Base-by-base conservation (phyloP, 306 rosid genomes). In the Dalbergia oliveri region DNA sequence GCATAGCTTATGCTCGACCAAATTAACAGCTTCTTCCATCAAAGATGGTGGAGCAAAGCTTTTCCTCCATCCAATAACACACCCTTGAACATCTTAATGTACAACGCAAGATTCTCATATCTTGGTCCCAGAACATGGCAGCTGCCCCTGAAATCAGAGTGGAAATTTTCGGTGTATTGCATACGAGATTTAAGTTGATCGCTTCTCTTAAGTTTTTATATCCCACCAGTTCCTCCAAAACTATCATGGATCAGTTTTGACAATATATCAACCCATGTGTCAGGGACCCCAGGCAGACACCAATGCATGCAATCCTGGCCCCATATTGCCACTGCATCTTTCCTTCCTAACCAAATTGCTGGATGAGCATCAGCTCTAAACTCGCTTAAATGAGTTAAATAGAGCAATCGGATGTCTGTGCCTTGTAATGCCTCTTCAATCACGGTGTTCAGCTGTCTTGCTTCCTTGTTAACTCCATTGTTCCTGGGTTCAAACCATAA, bases 281-380 rank as follows among this genome's bases (percentile, higher is more conserved):
- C 97, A 1, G 97, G 99, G 11, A 94, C 86, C 53, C 98, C 93
- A 11, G 97, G 98, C 58, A 94, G 84, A 90, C 95, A 94, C 95
- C 97, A 92, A 79, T 94, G 99, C 95, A 94, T 87, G 86, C 97
- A 94, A 73, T 94, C 97, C 85, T 94, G 93, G 78, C 95, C 99
- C 95, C 93, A 94, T 60, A 89, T 72, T 70, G 87, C 81, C 16
- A 94, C 95, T 1, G 92, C 99, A 84, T 92, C 97, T 70, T 88
- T 88, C 93, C 83, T 86, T 79, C 99, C 97, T 82, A 92, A 85
- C 97, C 99, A 92, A 73, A 89, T 84, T 3, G 97, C 91, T 0
- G 97, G 99, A 89, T 94, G 97, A 15, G 97, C 99, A 85, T 91
- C 97, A 6, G 88, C 97, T 84, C 97, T 83, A 79, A 92, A 94